phyloP scores from a whole-genome alignment of 768 basidiomycete species.

The Suillus spraguei region DNA sequence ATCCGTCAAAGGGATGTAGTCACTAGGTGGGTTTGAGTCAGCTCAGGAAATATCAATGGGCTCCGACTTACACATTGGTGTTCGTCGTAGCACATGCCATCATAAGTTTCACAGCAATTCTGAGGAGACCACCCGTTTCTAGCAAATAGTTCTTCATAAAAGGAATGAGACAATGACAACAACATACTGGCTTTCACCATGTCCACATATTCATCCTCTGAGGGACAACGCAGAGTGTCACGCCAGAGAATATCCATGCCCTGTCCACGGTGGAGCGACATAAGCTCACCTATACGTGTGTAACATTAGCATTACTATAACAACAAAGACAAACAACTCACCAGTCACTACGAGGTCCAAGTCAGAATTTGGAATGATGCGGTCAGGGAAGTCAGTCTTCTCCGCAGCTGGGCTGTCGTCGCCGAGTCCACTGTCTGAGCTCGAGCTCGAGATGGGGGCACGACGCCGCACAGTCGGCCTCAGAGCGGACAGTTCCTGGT shows the following conservation, averaged over 20 bases:
- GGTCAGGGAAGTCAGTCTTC: constrained; percentile 19
- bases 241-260: constrained; percentile 94
- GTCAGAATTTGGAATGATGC: constrained; percentile 40
- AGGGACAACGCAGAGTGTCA: constrained; percentile 86
- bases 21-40: constrained; percentile 30
- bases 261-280: constrained; percentile 91
- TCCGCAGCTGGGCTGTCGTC: constrained; percentile 4
- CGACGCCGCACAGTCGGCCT: neutral
- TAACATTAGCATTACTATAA: neutral
- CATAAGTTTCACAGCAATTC: constrained; percentile 93
- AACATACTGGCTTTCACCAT: constrained; percentile 94
- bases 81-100: constrained; percentile 80
- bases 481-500: constrained; percentile 58
- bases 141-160: constrained; percentile 11
- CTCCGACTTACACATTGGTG: constrained; percentile 50
- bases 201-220: constrained; percentile 89
- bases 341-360: constrained; percentile 78
- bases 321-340: constrained; percentile 28
- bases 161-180: neutral
- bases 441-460: neutral
- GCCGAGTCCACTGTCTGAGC: constrained; percentile 11
- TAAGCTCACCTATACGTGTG: constrained; percentile 54
- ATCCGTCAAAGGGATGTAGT: constrained; percentile 59
- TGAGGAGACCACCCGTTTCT: constrained; percentile 95
- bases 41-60: neutral